Base-by-base conservation (phyloP, 164 flowering plant species). In the Warburgia ugandensis region DNA sequence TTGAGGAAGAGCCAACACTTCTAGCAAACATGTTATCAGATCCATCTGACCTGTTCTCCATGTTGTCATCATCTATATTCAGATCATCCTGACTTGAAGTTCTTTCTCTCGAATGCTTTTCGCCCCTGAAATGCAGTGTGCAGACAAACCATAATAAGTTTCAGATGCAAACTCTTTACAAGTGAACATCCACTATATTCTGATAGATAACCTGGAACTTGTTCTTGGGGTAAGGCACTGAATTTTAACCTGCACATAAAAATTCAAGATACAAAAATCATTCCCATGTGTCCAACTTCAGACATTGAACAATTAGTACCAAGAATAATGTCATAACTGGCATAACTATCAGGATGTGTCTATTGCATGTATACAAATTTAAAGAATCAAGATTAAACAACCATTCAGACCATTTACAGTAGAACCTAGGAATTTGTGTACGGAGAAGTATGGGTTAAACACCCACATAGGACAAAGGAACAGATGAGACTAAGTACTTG, bases 191-290 rank as follows among this genome's bases (percentile, higher is more conserved):
- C 39, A 48, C 9, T 49, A 16, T 20, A 21, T 35, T 50, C 23
- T 25, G 16, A 67, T 52, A 56, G 19, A 37, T 17, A 43, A 77
- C 77, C 79, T 67, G 48, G 51, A 28, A 54, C 50, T 69, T 52
- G 57, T 25, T 67, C 55, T 71, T 65, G 79, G 78, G 42, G 76
- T 67, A 21, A 71, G 69, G 64, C 88, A 81, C 48, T 77, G 80
- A 50, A 81, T 60, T 57, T 65, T 75, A 38, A 81, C 68, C 88
- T 81, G 75, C 45, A 62, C 4, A 62, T 14, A 17, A 17, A 25
- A 31, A 44, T 17, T 23, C 10, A 48, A 48, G 51, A 17, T 27
- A 10, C 22, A 38, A 38, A 38, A 16, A 42, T 42, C 45, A 22
- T 42, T 10, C 2, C n/a, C 19, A 22, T 14, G 19, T 42, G 3